Conservation (phyloP, 2,329 filamentous ascomycete species). For the Xylaria arbuscula region DNA sequence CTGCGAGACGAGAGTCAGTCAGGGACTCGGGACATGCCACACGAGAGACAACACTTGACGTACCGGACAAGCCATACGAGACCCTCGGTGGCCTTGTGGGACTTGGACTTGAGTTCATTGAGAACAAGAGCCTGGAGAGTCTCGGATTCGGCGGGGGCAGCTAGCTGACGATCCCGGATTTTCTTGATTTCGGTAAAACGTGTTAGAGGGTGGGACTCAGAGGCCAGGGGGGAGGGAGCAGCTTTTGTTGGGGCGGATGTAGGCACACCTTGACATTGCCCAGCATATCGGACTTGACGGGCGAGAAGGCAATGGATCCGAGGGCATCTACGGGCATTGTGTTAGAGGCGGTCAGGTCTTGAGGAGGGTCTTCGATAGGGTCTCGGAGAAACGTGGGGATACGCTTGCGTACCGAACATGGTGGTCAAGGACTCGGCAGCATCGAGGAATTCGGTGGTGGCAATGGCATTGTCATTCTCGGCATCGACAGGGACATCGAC, state of each 20-base stretch:
- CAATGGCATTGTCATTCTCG: conserved; percentile 79
- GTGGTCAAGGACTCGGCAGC: conserved; percentile 87
- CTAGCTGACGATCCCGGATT: conserved; percentile 84
- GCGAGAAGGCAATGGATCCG: conserved; percentile 80
- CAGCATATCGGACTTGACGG: conserved; percentile 90
- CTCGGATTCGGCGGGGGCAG: conserved; percentile 80
- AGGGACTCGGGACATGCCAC: background rate
- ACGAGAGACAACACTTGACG: conserved; percentile 27
- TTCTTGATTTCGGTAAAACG: conserved; percentile 68
- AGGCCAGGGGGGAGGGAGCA: background rate
- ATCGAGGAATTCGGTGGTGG: conserved; percentile 89
- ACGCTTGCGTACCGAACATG: conserved; percentile 76
- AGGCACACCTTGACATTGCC: conserved; percentile 86
- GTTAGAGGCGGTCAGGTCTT: conserved; percentile 19
- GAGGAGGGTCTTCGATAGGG: background rate
- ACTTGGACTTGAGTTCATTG: conserved; percentile 90
- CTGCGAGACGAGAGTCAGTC: conserved; percentile 57
- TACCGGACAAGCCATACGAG: conserved; percentile 92
- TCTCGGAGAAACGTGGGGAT: background rate
- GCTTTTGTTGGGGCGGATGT: conserved; percentile 21
- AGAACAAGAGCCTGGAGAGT: conserved; percentile 86
- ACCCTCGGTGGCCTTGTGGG: conserved; percentile 88
- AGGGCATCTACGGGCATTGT: conserved; percentile 63
- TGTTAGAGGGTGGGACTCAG: background rate
- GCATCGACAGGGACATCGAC: conserved; percentile 80